phyloP scores from a whole-genome alignment of 257 asterid species.

The Penstemon newberryi region DNA sequence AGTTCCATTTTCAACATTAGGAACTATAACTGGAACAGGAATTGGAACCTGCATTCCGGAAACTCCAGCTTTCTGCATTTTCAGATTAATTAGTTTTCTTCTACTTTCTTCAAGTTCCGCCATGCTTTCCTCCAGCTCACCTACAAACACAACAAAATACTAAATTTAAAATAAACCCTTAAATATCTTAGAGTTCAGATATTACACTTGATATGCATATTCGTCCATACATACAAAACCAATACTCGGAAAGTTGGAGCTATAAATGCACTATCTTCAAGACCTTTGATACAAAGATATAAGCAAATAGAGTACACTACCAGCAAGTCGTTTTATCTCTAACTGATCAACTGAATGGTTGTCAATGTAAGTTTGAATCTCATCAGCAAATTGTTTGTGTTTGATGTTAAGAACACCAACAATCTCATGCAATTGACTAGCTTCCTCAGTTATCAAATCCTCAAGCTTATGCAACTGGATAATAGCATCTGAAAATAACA shows the following conservation, averaged over 20 bases:
- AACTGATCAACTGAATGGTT: slow-evolving; percentile 63
- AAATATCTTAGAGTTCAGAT: slow-evolving; percentile 16
- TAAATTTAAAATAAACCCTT: slow-evolving; percentile 22
- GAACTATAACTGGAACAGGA: slow-evolving; percentile 54
- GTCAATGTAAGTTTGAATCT: slow-evolving; percentile 59
- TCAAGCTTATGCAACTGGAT: slow-evolving; percentile 59
- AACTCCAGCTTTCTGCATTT: slow-evolving; percentile 81
- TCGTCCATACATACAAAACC: slow-evolving; percentile 14
- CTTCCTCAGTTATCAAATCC: slow-evolving; percentile 72
- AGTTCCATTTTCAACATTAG: slow-evolving; percentile 62
- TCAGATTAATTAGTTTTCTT: slow-evolving; percentile 75
- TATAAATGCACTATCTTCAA: slow-evolving; percentile 15
- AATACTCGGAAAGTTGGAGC: slow-evolving; percentile 19
- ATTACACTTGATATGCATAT: slow-evolving; percentile 20
- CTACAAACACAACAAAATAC: slow-evolving; percentile 41
- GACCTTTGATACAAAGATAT: slow-evolving; percentile 10
- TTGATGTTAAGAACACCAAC: slow-evolving; percentile 64
- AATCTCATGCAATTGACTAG: slow-evolving; percentile 49
- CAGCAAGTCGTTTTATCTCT: slow-evolving; percentile 74
- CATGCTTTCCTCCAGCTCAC: slow-evolving; percentile 89
- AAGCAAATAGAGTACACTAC: slow-evolving; percentile 38
- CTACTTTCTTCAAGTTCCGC: slow-evolving; percentile 92
- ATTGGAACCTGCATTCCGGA: slow-evolving; percentile 66
- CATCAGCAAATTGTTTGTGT: slow-evolving; percentile 73
- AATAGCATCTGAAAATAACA: slow-evolving; percentile 56